Conservation (phyloP, 2,329 filamentous ascomycete genomes). For the Aspergillus transmontanensis region DNA sequence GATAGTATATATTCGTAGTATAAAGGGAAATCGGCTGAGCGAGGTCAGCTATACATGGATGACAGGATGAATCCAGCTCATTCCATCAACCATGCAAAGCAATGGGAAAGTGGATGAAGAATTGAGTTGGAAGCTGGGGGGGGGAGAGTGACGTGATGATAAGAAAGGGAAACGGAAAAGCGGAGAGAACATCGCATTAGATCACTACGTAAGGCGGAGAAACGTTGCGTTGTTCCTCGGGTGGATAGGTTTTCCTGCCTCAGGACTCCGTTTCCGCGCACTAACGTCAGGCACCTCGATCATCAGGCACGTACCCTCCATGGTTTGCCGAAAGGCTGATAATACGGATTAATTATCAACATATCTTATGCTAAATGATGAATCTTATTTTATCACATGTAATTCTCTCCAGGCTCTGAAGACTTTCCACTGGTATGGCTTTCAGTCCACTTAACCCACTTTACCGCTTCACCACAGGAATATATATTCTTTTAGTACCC, state of each 20-base stretch:
- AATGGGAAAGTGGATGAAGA: not conserved
- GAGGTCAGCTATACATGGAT: not conserved
- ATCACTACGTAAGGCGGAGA: conserved; percentile 19
- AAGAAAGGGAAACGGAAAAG: not conserved
- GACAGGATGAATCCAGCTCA: not conserved
- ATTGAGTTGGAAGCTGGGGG: not conserved
- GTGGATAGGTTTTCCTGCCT: not conserved
- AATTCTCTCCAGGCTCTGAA: too few species aligned
- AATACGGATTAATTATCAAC: not conserved
- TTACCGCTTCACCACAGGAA: too few species aligned
- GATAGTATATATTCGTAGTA: not conserved
- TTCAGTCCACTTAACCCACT: too few species aligned
- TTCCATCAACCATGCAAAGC: not conserved
- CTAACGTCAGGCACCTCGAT: conserved; percentile 24
- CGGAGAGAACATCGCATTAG: not conserved
- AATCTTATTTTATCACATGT: not conserved
- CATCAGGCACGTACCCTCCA: not conserved
- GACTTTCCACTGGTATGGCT: too few species aligned
- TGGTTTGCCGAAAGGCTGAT: not conserved
- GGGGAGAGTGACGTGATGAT: not conserved
- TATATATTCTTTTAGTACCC: not conserved
- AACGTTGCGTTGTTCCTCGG: not conserved
- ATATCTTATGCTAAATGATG: not conserved
- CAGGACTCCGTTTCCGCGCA: conserved; percentile 6
- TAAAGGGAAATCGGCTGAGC: not conserved